Evolutionary conservation across 352 stramenopile genomes (phyloP).

Genomic region (Aphanomyces euteiches): DNA sequence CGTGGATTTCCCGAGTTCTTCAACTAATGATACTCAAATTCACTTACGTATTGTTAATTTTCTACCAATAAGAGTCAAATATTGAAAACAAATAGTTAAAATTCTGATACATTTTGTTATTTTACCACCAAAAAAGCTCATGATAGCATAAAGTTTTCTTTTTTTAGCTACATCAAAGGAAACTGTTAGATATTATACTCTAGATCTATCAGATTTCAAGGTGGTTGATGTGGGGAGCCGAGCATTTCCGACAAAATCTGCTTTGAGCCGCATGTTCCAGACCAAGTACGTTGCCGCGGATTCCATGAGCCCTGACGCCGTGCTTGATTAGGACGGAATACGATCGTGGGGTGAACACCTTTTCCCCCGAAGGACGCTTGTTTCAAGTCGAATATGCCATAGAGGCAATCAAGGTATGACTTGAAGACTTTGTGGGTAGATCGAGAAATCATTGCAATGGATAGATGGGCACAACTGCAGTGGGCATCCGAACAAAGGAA

Average conservation of each 20-base stretch:
- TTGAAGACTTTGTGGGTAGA: constrained; percentile 1
- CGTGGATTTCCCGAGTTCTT: too few relatives aligned
- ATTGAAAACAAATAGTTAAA: too few relatives aligned
- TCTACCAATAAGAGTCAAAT: too few relatives aligned
- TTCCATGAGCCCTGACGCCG: background rate
- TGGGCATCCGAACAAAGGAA: constrained; percentile 97
- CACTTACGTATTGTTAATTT: too few relatives aligned
- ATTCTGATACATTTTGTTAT: background rate
- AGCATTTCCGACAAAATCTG: constrained; percentile 15
- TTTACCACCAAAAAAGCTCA: background rate
- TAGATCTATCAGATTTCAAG: constrained; percentile 11
- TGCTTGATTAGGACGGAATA: constrained; percentile 91
- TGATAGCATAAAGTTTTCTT: too few relatives aligned
- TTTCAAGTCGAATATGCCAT: constrained; percentile 99
- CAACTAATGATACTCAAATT: too few relatives aligned
- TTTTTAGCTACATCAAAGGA: too few relatives aligned
- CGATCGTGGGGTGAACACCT: constrained; percentile 99
- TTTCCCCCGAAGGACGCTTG: constrained; percentile 98
- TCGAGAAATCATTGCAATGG: background rate
- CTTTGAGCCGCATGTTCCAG: constrained; percentile 47
- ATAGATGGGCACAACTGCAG: constrained; percentile 96
- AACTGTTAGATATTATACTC: background rate
- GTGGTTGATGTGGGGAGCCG: constrained; percentile 20
- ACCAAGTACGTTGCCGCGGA: constrained; percentile 44
- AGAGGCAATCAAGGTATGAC: constrained; percentile 93